phyloP scores from a whole-genome alignment of 176 grass and related monocot species.

The Coix lacrymajobi region DNA sequence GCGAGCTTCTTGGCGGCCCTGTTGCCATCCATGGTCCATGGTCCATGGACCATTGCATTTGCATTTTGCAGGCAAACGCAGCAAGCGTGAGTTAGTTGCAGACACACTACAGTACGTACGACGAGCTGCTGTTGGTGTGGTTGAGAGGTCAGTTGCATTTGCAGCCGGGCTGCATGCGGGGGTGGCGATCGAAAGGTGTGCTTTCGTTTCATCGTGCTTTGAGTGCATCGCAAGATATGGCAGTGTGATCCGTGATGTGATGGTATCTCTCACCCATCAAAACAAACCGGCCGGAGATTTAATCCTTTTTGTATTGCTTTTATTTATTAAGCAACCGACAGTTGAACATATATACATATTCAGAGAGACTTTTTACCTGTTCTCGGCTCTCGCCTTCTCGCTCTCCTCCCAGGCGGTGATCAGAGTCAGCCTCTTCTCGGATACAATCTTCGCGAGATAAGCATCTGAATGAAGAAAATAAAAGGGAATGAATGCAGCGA shows the following conservation, averaged over 20 bases:
- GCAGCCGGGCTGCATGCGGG: background rate
- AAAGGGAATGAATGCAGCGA: background rate
- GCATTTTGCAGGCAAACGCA: background rate
- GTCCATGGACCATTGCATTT: background rate
- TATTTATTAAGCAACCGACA: background rate
- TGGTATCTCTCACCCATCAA: background rate
- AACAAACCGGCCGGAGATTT: background rate
- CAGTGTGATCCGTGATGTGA: background rate
- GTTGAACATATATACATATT: background rate
- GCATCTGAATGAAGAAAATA: slow-evolving; percentile 52
- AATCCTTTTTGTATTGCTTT: background rate
- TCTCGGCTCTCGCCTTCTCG: slow-evolving; percentile 63
- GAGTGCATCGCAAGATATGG: slow-evolving; percentile 33
- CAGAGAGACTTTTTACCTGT: slow-evolving; percentile 31
- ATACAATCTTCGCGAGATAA: slow-evolving; percentile 43
- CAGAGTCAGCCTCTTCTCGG: slow-evolving; percentile 50
- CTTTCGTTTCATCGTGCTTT: slow-evolving; percentile 10
- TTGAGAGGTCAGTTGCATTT: slow-evolving; percentile 17
- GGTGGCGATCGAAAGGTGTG: slow-evolving; percentile 9
- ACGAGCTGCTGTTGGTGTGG: slow-evolving; percentile 1
- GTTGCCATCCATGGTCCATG: background rate
- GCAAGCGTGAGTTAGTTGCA: background rate
- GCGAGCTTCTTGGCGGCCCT: slow-evolving; percentile 66
- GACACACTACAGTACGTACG: background rate
- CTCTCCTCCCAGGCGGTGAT: slow-evolving; percentile 71